These are phyloP conservation scores for Arctium lappa DNA, from an alignment of 129 eudicot genomes.

Conservation along the genomic window DNA sequence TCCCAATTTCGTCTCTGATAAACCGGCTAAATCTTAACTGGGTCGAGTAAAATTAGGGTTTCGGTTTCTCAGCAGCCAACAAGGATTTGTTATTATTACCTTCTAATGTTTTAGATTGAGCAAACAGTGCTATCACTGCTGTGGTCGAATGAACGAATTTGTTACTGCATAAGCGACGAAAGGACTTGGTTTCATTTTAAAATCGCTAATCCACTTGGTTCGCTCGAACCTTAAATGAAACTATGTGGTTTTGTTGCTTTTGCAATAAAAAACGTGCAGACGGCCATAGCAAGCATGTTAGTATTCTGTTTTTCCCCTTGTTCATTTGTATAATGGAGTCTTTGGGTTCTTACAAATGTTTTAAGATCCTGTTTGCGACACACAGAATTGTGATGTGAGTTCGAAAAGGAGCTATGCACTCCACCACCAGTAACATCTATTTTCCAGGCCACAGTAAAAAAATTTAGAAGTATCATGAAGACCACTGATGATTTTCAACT, in stretches of 20 bases:
- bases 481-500: constrained; percentile 64
- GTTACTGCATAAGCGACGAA: constrained; percentile 5
- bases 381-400: constrained; percentile 42
- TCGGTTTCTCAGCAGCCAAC: constrained; percentile 19
- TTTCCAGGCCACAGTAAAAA: constrained; percentile 51
- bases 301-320: background rate
- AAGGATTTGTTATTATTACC: background rate
- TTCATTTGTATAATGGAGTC: constrained; percentile 20
- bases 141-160: background rate
- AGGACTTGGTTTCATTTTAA: background rate
- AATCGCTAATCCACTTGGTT: background rate
- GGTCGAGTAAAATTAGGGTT: constrained; percentile 20
- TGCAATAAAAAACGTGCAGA: background rate
- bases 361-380: constrained; percentile 35
- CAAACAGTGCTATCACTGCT: background rate
- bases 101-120: background rate
- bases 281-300: constrained; percentile 5
- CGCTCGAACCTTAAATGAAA: background rate
- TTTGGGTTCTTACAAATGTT: constrained; percentile 30
- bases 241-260: background rate
- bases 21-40: background rate
- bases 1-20: background rate
- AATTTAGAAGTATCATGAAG: constrained; percentile 61
- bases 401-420: constrained; percentile 43
- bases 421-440: constrained; percentile 32